Evolutionary conservation across 1,284 basidiomycete species (phyloP), one percentile per base, ranked within the genome.

Genomic region (Fomitopsis schrenkii): DNA sequence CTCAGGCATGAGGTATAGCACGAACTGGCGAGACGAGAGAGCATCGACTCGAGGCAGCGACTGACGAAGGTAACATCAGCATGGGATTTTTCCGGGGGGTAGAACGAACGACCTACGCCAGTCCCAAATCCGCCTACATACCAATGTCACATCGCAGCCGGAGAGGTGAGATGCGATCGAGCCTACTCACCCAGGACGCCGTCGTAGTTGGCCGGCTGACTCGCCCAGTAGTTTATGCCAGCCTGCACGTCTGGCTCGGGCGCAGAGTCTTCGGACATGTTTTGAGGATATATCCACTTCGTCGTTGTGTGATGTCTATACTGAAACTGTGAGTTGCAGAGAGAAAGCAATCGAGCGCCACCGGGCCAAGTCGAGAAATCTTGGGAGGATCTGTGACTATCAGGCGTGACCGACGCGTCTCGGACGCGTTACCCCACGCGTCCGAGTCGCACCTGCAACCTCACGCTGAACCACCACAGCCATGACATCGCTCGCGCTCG

Each of bases 31-130:
- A 4, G 94, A 95, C 41, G 91, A 89, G 6, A 97, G 83, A 6
- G 94, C 83, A 72, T 98, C 96, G 64, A 97, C 80, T 54, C 94
- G 85, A 0, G 95, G 95, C 8, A 97, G 82, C 46, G 92, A 84
- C 92, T 95, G 64, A 33, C n/a, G 28, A 9, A 4, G 35, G 55
- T n/a, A 36, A 1, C 41, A 4, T 68, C 22, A 62, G 56, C 40
- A 33, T n/a, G 9, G 41, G 6, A 40, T 22, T 6, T 30, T 15
- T 42, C 22, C 57, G 53, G 53, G 56, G 59, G 33, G 19, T 28
- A 26, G 33, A 55, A 53, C 55, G 57, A 62, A 40, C 46, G 58
- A 71, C 71, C 68, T 79, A 91, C 90, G 72, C 90, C 90, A 58
- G 79, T 80, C 50, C 91, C 90, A 72, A 83, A 91, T 45, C 90